phyloP scores from a whole-genome alignment of 768 basidiomycete genomes.

The Filobasidium floriforme region DNA sequence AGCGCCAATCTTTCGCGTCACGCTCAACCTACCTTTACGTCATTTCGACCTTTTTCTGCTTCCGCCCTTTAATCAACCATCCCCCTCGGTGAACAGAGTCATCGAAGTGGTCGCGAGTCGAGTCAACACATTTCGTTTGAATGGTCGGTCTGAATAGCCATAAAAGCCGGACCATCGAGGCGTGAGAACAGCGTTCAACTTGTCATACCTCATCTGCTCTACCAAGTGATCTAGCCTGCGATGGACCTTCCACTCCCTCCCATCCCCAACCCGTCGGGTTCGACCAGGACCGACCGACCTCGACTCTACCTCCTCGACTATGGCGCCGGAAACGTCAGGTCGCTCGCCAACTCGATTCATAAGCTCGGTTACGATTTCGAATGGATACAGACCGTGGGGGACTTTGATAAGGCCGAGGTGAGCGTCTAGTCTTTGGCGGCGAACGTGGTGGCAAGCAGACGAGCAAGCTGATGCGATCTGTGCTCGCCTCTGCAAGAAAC shows the following conservation, averaged over 20 bases:
- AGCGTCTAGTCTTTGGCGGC: constrained; percentile 44
- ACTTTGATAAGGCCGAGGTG: constrained; percentile 83
- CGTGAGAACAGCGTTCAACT: too few relatives aligned
- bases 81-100: too few relatives aligned
- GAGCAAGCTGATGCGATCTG: constrained; percentile 3
- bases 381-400: constrained; percentile 74
- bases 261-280: not conserved
- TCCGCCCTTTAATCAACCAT: too few relatives aligned
- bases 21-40: too few relatives aligned
- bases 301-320: constrained; percentile 86
- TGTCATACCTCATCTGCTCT: too few relatives aligned
- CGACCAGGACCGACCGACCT: constrained; percentile 15
- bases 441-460: constrained; percentile 18
- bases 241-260: constrained; percentile 2
- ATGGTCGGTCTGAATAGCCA: too few relatives aligned
- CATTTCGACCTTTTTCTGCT: too few relatives aligned
- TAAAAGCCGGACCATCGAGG: too few relatives aligned
- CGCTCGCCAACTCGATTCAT: constrained; percentile 75
- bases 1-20: too few relatives aligned
- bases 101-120: too few relatives aligned
- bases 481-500: constrained; percentile 53
- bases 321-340: constrained; percentile 67
- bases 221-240: too few relatives aligned
- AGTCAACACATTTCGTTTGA: too few relatives aligned
- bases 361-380: constrained; percentile 76